These are phyloP conservation scores for Curvularia sp. DNA, from an alignment of 2,329 filamentous ascomycete species.

Conservation along the genomic window DNA sequence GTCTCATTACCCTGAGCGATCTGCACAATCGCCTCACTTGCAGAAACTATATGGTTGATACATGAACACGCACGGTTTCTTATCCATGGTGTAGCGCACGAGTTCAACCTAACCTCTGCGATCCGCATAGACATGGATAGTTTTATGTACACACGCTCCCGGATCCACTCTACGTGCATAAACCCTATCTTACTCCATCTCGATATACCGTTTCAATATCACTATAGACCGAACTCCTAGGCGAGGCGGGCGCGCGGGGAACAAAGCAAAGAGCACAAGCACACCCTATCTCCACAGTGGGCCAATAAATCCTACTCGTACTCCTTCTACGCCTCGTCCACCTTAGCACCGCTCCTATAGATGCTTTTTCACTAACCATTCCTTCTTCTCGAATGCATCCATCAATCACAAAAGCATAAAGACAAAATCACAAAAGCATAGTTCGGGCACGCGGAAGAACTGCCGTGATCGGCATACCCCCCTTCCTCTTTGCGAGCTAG, in stretches of 20 bases:
- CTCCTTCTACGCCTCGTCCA: not conserved
- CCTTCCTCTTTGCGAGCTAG: not conserved
- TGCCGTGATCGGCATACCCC: slow-evolving; percentile 9
- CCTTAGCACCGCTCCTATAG: no score
- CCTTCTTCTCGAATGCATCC: no score
- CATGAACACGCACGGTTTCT: not conserved
- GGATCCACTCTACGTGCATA: not conserved
- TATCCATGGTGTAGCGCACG: not conserved
- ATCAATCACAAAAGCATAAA: no score
- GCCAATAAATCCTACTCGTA: slow-evolving; percentile 7
- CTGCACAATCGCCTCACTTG: slow-evolving; percentile 1
- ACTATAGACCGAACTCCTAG: no score
- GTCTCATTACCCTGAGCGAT: slow-evolving; percentile 6
- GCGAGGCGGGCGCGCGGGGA: no score
- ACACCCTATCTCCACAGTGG: slow-evolving; percentile 3
- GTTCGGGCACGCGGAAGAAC: not conserved
- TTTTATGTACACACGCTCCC: no score
- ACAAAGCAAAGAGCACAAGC: no score
- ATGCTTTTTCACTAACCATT: not conserved
- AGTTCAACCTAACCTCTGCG: not conserved
- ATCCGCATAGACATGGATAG: no score
- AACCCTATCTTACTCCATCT: no score
- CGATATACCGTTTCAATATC: no score
- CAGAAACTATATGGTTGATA: not conserved
- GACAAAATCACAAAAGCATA: no score